Conservation (phyloP, 2,329 filamentous ascomycete genomes). For the Aspergillus ochraceus region DNA sequence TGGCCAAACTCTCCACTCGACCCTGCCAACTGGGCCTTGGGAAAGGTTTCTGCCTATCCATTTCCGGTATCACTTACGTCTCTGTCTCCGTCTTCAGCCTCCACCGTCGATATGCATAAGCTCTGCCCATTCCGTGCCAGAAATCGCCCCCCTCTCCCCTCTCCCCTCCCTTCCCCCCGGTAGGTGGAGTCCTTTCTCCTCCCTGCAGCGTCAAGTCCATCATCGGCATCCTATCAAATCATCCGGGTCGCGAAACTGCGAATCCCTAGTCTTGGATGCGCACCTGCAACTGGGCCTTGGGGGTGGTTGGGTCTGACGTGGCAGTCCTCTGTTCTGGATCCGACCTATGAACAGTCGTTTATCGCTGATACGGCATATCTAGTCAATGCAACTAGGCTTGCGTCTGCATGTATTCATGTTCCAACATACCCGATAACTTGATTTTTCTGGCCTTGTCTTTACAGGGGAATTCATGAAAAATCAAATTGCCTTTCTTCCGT, state of each 20-base stretch:
- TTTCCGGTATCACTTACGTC: background rate
- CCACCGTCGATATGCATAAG: background rate
- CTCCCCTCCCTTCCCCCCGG: background rate
- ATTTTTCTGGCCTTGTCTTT: background rate
- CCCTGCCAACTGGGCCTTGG: background rate
- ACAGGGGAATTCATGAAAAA: too few relatives aligned
- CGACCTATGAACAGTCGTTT: slow-evolving; percentile 14
- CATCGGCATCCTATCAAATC: slow-evolving; percentile 15
- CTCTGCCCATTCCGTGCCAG: background rate
- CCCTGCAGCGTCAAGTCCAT: slow-evolving; percentile 8
- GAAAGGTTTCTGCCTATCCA: background rate
- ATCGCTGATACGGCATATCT: slow-evolving; percentile 10
- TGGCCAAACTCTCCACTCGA: background rate
- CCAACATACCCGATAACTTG: background rate
- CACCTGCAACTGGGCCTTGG: slow-evolving; percentile 5
- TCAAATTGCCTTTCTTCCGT: background rate
- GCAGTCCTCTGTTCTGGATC: slow-evolving; percentile 23
- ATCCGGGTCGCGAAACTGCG: slow-evolving; percentile 2
- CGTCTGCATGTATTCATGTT: slow-evolving; percentile 1
- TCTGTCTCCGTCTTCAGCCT: slow-evolving; percentile 4
- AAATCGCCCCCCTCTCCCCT: slow-evolving; percentile 4
- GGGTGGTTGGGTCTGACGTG: slow-evolving; percentile 32
- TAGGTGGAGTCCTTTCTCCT: background rate
- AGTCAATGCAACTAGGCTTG: slow-evolving; percentile 6
- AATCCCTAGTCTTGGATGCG: slow-evolving; percentile 7